Base-by-base conservation (phyloP, 441 rosid species). In the Macaranga tanarius region DNA sequence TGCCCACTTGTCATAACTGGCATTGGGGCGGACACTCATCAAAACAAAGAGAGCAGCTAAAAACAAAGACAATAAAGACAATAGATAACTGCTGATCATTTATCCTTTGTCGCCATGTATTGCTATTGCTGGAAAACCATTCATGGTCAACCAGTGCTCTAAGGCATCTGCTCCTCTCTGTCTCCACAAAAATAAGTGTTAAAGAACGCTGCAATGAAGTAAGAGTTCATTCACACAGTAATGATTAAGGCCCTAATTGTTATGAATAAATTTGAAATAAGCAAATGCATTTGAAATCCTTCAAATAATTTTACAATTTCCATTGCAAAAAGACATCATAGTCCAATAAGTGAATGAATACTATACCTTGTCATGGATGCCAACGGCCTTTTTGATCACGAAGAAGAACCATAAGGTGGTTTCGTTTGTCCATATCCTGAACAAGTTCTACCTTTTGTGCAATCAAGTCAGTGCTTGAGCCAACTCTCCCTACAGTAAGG, bases 91-190 rank as follows among this genome's bases (percentile, higher is more conserved):
- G 54, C 87, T 59, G 52, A 85, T 89, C 83, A 73, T 28, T 74
- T 91, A 96, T 67, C 86, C 50, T 86, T 91, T 86, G 79, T 91
- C 97, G 62, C 97, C 96, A 72, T 93, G 98, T 76, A 93, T 93
- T 48, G 89, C 78, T 71, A 87, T 90, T 48, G 96, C 90, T 65
- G 90, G 89, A 78, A 88, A 91, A 31, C 97, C 95, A 76, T 82
- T 91, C 68, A 62, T 78, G 71, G 75, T 82, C 71, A 93, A 52
- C 92, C 91, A 93, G 66, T 87, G 77, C 76, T 87, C 95, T 73
- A 93, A 74, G 50, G 90, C 78, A 86, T 91, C 95, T 10, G 93
- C 97, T 52, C 91, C 91, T 67, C 75, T 91, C 84, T 9, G 95
- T 91, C 86, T 91, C 97, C 79, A 90, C 95, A 79, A 93, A 93